Percentiles rank a stretch among this genome's conserved stretches.
Conservation (phyloP, 305 asterid species). For the Withania somnifera region DNA sequence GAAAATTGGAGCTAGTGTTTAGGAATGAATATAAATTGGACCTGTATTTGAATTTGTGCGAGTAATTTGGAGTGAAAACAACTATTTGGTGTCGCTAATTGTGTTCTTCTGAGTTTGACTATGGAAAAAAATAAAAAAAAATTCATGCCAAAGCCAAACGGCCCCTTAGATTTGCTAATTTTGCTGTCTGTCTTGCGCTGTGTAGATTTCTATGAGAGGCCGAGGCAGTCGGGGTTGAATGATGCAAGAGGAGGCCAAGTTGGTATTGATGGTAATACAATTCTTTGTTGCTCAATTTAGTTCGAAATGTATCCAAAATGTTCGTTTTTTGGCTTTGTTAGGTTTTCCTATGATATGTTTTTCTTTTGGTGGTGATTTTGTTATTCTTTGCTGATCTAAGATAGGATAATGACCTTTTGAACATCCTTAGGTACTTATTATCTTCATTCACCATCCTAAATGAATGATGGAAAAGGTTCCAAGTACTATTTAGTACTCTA, state of each 20-base stretch:
- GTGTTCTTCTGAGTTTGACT: too few species aligned
- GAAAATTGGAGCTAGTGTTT: too few species aligned
- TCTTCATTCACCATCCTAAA: not conserved
- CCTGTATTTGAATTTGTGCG: too few species aligned
- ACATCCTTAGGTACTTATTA: not conserved
- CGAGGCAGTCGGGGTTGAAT: slow-evolving; percentile 41
- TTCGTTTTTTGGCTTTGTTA: not conserved
- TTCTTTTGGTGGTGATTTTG: not conserved
- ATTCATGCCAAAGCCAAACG: too few species aligned
- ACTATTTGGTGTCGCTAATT: too few species aligned
- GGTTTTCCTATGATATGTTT: not conserved
- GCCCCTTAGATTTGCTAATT: not conserved
- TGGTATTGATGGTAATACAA: slow-evolving; percentile 42
- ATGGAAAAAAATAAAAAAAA: too few species aligned
- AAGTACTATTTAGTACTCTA: not conserved
- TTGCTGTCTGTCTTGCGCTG: not conserved
- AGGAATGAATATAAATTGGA: too few species aligned
- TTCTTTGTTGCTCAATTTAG: not conserved
- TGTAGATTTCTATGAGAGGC: slow-evolving; percentile 35
- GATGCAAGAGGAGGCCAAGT: slow-evolving; percentile 24
- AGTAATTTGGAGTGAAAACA: too few species aligned
- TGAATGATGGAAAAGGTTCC: not conserved
- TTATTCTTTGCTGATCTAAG: not conserved
- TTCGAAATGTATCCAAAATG: not conserved
- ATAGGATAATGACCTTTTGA: not conserved